Evolutionary conservation across 352 stramenopile genomes (phyloP), one percentile per base, ranked within the genome.

Genomic region (Phytopythium oedochilum): DNA sequence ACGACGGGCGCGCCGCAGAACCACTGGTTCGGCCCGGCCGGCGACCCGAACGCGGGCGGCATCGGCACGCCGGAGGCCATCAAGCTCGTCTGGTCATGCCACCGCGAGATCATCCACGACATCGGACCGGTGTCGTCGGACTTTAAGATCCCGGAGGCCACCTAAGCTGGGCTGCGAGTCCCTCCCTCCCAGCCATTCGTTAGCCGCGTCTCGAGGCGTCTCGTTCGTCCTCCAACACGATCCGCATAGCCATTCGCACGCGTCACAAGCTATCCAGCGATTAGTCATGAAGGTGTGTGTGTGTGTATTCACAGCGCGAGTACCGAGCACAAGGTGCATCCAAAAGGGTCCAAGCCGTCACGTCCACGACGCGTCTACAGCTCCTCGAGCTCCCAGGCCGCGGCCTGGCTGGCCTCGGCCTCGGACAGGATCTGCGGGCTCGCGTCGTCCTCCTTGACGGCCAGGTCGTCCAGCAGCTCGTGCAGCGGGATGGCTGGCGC

Each of bases 1-100:
- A 99, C 96, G 9, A 99, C 96, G 3, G 96, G 95, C 50, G 93
- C 93, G 18, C 92, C 92, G 6, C 86, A 97, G 71, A 97, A 96
- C 89, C 94, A 95, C 83, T 98, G 92, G 92, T 97, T 99, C 73
- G 96, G 97, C 58, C 97, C 97, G 15, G 95, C 94, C 12, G 96
- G 96, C 20, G 96, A 99, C 79, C 93, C 96, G 51, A 85, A 96
- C 44, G 96, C 92, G 40, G 97, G 95, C 32, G 97, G 97, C 57
- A 99, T 99, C 63, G 97, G 97, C 53, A 99, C 96, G 64, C 94
- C 94, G 32, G 97, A 99, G 73, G 96, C 97, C 45, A 99, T 99
- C 66, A 96, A 98, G 72, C 75, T 99, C 36, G 96, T 99, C 20
- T 99, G 97, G 97, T 98, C 88, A 42, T 99, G 95, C 78, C 97